Evolutionary conservation across 257 asterid genomes (phyloP), one percentile per base, ranked within the genome.

Genomic region (Rehmannia glutinosa): DNA sequence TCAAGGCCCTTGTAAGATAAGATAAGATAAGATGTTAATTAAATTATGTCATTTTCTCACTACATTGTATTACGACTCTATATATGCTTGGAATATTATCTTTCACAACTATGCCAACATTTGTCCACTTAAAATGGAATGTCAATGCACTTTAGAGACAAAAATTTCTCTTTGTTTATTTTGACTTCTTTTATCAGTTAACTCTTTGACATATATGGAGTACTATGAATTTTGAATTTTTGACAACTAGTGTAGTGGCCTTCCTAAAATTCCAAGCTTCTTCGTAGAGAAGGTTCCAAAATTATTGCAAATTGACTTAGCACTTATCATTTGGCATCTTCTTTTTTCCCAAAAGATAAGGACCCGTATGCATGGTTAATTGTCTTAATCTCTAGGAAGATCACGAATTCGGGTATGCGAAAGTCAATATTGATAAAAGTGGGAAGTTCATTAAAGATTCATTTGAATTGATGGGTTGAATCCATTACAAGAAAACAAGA

Each of bases 111-210:
- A 41, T 1, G 17, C 6, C 47, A 41, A 11, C 5, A 16, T 47
- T 12, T 47, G 54, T 17, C 54, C 27, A 47, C 54, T 47, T 47
- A 20, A 47, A 21, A 19, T 3, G 8, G 47, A 35, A 16, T 36
- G 30, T 15, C 17, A 56, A 33, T 32, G 15, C 23, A 41, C 23
- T 10, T 32, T 33, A 13, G 16, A 1, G 42, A 32, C 28, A 12
- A 35, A 57, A 39, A 11, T 9, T 57, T 35, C 12, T 35, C 23
- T 10, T 24, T 68, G 23, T 36, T 3, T 12, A 27, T 5, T 75
- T 76, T 76, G 81, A 71, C 74, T 52, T 20, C 47, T 58, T 36
- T 17, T 17, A 43, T 75, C 67, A 53, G 71, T 45, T 21, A 38
- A 0, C n/a, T 23, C 32, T 23, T 9, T 51, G 17, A 3, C 33